These are phyloP conservation scores for Lentinula lateritia DNA, from an alignment of 768 basidiomycete species.

Conservation along the genomic window DNA sequence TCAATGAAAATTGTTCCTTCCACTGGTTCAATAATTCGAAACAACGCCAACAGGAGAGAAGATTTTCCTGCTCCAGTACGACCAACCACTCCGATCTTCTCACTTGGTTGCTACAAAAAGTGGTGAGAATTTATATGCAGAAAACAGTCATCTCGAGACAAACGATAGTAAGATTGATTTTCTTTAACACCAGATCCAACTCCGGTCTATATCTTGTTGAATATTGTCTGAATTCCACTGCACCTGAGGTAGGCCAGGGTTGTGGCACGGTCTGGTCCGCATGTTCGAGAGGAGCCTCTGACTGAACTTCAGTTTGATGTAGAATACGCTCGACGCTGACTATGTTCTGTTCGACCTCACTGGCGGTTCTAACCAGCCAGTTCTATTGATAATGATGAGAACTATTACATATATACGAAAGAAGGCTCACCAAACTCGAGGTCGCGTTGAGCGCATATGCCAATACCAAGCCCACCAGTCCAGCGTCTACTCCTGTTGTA, in stretches of 20 bases:
- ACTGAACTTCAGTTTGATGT: conserved; percentile 67
- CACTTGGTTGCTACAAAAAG: conserved; percentile 50
- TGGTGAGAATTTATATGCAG: neutral
- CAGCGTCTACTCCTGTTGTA: conserved; percentile 75
- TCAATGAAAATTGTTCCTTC: conserved; percentile 69
- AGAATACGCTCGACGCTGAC: conserved; percentile 86
- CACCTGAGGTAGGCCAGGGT: conserved; percentile 71
- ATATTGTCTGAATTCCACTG: conserved; percentile 75
- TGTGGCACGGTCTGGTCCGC: conserved; percentile 46
- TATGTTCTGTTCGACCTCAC: conserved; percentile 88
- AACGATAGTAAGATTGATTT: conserved; percentile 68
- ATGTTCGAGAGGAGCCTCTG: conserved; percentile 74
- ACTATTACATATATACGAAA: neutral
- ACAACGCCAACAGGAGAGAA: conserved; percentile 67
- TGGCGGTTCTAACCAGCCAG: conserved; percentile 77
- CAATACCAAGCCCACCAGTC: conserved; percentile 80
- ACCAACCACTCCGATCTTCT: conserved; percentile 89
- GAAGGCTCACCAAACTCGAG: conserved; percentile 59
- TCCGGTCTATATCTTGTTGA: conserved; percentile 77
- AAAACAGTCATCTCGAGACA: conserved; percentile 10
- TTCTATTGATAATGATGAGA: conserved; percentile 39
- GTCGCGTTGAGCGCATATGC: conserved; percentile 84
- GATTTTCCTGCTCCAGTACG: conserved; percentile 81
- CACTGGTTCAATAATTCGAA: conserved; percentile 71
- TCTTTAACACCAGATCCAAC: conserved; percentile 74